These are phyloP conservation scores for Penicillium glabrum DNA, from an alignment of 2,329 filamentous ascomycete species.

Conservation along the genomic window DNA sequence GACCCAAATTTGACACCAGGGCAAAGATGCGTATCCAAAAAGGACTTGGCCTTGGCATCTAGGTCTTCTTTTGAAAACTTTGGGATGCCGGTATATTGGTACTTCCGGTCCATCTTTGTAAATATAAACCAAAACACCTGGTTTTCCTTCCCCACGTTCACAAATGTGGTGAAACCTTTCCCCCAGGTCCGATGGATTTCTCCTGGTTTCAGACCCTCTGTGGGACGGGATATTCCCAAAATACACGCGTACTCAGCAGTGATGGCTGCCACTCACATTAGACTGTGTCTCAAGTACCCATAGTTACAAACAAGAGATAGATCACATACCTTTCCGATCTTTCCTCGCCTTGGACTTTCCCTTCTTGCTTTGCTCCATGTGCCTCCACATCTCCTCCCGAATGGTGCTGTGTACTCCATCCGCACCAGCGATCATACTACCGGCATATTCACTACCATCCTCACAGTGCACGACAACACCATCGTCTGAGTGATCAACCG, in stretches of 20 bases:
- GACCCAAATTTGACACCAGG: background rate
- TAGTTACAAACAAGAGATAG: background rate
- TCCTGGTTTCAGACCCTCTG: background rate
- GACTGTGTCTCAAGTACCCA: background rate
- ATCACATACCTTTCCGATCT: background rate
- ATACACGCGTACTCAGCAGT: background rate
- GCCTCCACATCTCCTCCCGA: constrained; percentile 4
- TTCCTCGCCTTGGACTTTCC: background rate
- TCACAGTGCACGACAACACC: background rate
- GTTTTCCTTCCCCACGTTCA: background rate
- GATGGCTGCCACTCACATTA: background rate
- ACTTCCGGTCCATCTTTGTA: background rate
- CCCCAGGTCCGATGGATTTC: background rate
- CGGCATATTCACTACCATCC: background rate
- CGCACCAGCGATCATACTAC: constrained; percentile 12
- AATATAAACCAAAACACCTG: background rate
- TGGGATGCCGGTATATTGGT: background rate
- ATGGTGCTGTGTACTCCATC: constrained; percentile 14
- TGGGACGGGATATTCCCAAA: background rate
- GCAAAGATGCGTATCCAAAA: background rate
- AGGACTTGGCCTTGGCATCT: background rate
- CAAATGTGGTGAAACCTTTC: background rate
- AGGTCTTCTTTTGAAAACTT: background rate
- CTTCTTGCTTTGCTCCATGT: background rate
- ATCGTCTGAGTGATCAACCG: background rate